Evolutionary conservation across 345 rosid species (phyloP).

Genomic region (Camelina hispida): DNA sequence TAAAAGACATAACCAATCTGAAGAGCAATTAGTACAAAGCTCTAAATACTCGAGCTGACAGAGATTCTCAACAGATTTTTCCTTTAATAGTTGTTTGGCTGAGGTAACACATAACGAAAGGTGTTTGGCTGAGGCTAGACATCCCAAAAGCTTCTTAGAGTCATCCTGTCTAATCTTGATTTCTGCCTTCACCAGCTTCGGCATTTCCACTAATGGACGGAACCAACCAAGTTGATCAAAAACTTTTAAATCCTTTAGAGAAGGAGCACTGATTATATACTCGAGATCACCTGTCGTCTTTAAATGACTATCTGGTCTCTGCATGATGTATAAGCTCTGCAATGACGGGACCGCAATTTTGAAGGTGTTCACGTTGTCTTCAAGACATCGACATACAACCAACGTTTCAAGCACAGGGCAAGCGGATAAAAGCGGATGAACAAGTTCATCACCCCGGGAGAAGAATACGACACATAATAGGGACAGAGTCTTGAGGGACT

Average conservation of each 20-base stretch:
- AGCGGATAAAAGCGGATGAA: slow-evolving; percentile 2
- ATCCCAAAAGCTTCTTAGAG: neutral
- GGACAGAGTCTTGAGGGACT: slow-evolving; percentile 25
- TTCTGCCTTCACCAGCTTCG: neutral
- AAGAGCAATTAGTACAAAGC: neutral
- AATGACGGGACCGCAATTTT: neutral
- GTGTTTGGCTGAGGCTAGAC: slow-evolving; percentile 9
- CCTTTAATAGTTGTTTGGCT: neutral
- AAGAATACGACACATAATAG: neutral
- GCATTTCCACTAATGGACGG: slow-evolving; percentile 9
- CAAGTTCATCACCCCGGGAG: neutral
- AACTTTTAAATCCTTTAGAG: slow-evolving; percentile 13
- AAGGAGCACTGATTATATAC: neutral
- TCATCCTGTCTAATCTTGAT: neutral
- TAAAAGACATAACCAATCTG: neutral
- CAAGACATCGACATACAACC: neutral
- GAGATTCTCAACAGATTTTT: neutral
- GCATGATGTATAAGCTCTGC: neutral
- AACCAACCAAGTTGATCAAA: neutral
- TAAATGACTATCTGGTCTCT: neutral
- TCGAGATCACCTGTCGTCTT: neutral
- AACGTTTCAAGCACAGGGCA: slow-evolving; percentile 15
- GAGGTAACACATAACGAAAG: slow-evolving; percentile 5
- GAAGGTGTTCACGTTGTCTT: neutral
- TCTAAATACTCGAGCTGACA: slow-evolving; percentile 1